phyloP scores from a whole-genome alignment of 352 stramenopile species.

The Thalassiosira sp. region DNA sequence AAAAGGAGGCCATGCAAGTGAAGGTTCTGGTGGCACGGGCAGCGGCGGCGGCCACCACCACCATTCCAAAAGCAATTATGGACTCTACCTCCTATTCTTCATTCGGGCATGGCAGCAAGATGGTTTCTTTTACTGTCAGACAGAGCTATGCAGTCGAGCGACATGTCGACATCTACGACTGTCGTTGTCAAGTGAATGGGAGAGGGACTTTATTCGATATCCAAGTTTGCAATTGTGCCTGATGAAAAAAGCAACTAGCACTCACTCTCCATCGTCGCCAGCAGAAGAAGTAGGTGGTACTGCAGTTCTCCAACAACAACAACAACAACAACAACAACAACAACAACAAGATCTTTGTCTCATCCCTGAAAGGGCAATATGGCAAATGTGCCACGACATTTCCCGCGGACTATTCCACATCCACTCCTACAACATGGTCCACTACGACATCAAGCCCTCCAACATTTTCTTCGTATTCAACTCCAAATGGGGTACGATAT shows the following conservation, averaged over 20 bases:
- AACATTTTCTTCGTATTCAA: conserved; percentile 89
- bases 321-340: conserved; percentile 5
- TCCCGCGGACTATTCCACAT: conserved; percentile 86
- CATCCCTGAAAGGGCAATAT: conserved; percentile 65
- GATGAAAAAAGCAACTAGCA: too few species aligned
- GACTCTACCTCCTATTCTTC: conserved; percentile 77
- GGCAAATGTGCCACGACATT: conserved; percentile 82
- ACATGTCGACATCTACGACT: conserved; percentile 73
- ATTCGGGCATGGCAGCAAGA: conserved; percentile 79
- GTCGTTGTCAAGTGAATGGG: conserved; percentile 62
- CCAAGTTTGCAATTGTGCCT: conserved; percentile 57
- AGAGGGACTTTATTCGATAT: conserved; percentile 55
- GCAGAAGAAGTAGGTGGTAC: too few species aligned
- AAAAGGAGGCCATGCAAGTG: conserved; percentile 4
- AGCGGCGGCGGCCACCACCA: neutral
- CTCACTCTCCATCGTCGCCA: too few species aligned
- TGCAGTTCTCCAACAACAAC: too few species aligned
- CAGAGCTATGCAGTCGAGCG: conserved; percentile 75
- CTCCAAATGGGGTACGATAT: conserved; percentile 65
- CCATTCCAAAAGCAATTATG: conserved; percentile 57
- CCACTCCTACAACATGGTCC: conserved; percentile 88
- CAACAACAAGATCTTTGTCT: conserved; percentile 43
- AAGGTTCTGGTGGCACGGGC: neutral
- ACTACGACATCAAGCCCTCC: conserved; percentile 96
- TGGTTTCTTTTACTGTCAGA: conserved; percentile 78